Percentiles rank a stretch among this genome's conserved stretches.
Conservation (phyloP, 1,284 basidiomycete species). For the Termitomyces sp. region DNA sequence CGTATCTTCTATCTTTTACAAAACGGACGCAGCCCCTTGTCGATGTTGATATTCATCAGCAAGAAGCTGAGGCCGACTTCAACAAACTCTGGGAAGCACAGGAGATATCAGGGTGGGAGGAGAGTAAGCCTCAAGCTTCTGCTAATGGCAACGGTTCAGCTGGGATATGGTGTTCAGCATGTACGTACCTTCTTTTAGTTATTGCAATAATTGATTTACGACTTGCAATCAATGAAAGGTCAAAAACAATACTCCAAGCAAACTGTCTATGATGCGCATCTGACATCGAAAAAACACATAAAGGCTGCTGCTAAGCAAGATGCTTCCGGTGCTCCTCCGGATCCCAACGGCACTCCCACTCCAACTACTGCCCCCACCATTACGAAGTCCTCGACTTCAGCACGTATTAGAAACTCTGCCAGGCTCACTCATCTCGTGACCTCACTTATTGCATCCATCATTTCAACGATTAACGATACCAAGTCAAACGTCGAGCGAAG, state of each 20-base stretch:
- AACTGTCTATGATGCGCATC: conserved; percentile 95
- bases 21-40: conserved; percentile 84
- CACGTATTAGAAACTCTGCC: conserved; percentile 67
- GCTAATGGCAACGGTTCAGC: conserved; percentile 40
- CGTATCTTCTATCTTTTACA: conserved; percentile 83
- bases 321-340: conserved; percentile 45
- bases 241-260: conserved; percentile 94
- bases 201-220: conserved; percentile 9
- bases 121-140: conserved; percentile 37
- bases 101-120: conserved; percentile 74
- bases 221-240: conserved; percentile 41
- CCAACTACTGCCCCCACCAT: conserved; percentile 22
- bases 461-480: conserved; percentile 77
- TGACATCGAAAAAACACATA: conserved; percentile 91
- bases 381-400: conserved; percentile 39
- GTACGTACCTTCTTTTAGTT: conserved; percentile 47
- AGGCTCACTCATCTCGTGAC: conserved; percentile 70
- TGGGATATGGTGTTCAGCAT: conserved; percentile 95
- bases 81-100: conserved; percentile 76
- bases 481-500: conserved; percentile 95
- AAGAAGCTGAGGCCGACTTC: conserved; percentile 66
- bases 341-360: conserved; percentile 56
- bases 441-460: conserved; percentile 60
- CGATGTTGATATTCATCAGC: conserved; percentile 73
- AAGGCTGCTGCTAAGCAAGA: conserved; percentile 81